Base-by-base conservation (phyloP, 495 filamentous ascomycete species). In the Tuber microsphaerosporum region DNA sequence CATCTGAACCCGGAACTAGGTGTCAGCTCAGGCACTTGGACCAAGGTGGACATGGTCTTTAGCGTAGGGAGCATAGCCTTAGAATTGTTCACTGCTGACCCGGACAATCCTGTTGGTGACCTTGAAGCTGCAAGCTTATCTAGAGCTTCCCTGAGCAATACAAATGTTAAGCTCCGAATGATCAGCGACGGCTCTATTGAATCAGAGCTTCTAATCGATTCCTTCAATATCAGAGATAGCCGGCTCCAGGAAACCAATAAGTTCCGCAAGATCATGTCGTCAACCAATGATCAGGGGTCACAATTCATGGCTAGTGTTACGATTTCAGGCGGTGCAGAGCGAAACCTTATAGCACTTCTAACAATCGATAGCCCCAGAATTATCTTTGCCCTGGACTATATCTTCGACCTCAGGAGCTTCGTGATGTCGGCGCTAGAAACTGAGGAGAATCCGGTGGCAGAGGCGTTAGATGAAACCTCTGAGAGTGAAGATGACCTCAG, bases 231-330 rank as follows among this genome's bases (percentile, higher is more conserved):
- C 78, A 89, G 90, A 70, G 95, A 99, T 82, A 97, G 92, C 77
- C 90, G 95, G 71, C 90, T 88, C 42, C 87, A 89, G 69, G 93
- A 95, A 76, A 92, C 90, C 12, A 98, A 97, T 84, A 97, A 97
- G 83, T 99, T 94, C 88, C 89, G 93, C 68, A 97, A 96, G 83
- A 97, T 98, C 84, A 98, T 99, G 95, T 94, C 94, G 37, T 90
- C 96, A 77, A 92, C 93, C 80, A 98, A 97, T 83, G 92, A 93
- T 76, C 91, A 92, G 72, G 94, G 95, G 16, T 92, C 97, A 81
- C 95, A 98, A 85, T 97, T 98, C 82, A 98, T 99, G 96, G 95
- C 95, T 48, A 96, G 91, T 84, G 85, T 99, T 43, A 94, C 93
- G 12, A 94, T 98, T 83, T 94, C 96, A 12, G 92, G 93, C 41